Percentiles rank a stretch among this genome's conserved stretches.
phyloP scores from a whole-genome alignment of 2,329 filamentous ascomycete species.

The Fusarium temperatum region DNA sequence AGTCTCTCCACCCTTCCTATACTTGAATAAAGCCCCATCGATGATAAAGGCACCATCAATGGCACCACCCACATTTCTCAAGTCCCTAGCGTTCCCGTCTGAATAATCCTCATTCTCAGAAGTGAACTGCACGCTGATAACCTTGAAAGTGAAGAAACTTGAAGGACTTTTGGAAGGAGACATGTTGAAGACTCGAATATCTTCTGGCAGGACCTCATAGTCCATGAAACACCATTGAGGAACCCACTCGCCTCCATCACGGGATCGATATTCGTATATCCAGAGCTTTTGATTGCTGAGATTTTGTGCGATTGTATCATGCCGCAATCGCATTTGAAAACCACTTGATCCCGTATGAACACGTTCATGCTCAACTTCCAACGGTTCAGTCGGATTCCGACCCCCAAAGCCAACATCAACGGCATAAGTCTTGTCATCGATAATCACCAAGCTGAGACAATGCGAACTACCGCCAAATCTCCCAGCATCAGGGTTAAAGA shows the following conservation, averaged over 20 bases:
- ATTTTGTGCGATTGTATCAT: not conserved
- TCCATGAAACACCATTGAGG: constrained; percentile 26
- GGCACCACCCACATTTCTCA: not conserved
- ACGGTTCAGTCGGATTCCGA: not conserved
- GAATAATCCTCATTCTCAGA: constrained; percentile 5
- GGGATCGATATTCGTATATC: constrained; percentile 25
- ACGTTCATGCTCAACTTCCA: not conserved
- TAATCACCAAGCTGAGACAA: constrained; percentile 13
- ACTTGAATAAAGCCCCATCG: constrained; percentile 1
- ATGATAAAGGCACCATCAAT: constrained; percentile 16
- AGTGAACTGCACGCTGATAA: constrained; percentile 17
- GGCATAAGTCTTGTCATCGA: not conserved
- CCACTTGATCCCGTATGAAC: not conserved
- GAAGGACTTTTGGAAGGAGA: constrained; percentile 17
- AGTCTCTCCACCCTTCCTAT: not conserved
- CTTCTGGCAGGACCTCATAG: constrained; percentile 13
- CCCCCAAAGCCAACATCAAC: constrained; percentile 24
- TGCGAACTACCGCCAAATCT: not conserved
- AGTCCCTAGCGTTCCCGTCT: not conserved
- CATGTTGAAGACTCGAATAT: constrained; percentile 27
- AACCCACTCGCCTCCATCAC: not conserved
- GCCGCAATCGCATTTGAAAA: constrained; percentile 1
- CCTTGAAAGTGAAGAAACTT: constrained; percentile 25
- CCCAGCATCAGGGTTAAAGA: not conserved
- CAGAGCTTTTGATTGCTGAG: constrained; percentile 7